These are phyloP conservation scores for Lentinula edodes DNA, from an alignment of 768 basidiomycete genomes.

Conservation along the genomic window DNA sequence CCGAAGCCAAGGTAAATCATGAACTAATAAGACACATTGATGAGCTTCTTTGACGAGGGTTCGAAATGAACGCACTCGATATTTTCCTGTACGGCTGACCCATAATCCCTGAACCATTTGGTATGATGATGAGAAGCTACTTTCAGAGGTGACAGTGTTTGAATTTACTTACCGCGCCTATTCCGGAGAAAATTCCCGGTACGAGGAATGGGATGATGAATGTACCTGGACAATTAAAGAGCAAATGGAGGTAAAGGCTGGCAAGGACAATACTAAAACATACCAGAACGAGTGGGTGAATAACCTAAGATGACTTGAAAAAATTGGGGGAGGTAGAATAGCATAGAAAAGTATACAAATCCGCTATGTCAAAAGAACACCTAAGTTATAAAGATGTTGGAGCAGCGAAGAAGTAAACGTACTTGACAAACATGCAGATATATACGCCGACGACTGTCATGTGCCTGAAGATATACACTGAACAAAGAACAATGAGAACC, in stretches of 20 bases:
- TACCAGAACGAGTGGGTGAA: conserved; percentile 49
- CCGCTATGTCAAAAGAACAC: conserved; percentile 29
- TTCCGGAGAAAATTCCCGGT: conserved; percentile 54
- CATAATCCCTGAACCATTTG: conserved; percentile 41
- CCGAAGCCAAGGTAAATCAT: conserved; percentile 61
- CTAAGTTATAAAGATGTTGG: neutral
- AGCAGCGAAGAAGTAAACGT: conserved; percentile 11
- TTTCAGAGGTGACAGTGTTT: neutral
- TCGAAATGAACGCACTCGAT: conserved; percentile 32
- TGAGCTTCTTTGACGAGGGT: neutral
- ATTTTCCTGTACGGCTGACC: conserved; percentile 62
- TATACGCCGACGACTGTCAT: conserved; percentile 64
- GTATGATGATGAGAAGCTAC: neutral
- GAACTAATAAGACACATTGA: conserved; percentile 25
- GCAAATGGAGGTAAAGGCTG: neutral
- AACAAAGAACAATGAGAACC: neutral
- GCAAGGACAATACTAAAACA: neutral
- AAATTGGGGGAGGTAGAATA: conserved; percentile 72
- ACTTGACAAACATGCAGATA: conserved; percentile 66
- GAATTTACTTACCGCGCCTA: conserved; percentile 38
- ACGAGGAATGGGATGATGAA: conserved; percentile 67
- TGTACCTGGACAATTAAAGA: conserved; percentile 27
- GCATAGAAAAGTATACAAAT: conserved; percentile 55
- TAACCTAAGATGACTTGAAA: conserved; percentile 68
- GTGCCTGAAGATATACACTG: conserved; percentile 70